Conservation (phyloP, 2,329 filamentous ascomycete genomes). For the Trichoderma koningiopsis region DNA sequence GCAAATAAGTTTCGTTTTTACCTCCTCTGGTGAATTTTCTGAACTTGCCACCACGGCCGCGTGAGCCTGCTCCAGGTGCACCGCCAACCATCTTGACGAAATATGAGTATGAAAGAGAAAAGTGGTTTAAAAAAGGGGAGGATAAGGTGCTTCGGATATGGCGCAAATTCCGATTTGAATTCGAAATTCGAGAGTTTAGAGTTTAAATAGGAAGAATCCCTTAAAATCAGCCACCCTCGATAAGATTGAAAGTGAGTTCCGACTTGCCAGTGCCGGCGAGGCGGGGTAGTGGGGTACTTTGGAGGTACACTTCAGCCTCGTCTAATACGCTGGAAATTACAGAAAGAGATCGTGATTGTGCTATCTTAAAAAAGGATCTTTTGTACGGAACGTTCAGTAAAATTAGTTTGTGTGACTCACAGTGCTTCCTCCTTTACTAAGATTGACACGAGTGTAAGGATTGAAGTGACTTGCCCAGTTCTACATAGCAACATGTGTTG, state of each 20-base stretch:
- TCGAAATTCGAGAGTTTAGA: background rate
- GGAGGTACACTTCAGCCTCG: conserved; percentile 14
- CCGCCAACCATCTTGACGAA: conserved; percentile 49
- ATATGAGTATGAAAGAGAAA: background rate
- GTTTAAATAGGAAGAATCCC: background rate
- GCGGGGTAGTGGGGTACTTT: conserved; percentile 45
- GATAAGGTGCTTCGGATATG: background rate
- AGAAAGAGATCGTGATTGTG: background rate
- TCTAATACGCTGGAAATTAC: background rate
- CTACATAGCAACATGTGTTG: background rate
- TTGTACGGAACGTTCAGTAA: background rate
- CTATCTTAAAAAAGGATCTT: background rate
- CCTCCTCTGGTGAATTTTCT: conserved; percentile 92
- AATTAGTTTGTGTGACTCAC: background rate
- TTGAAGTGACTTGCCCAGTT: background rate
- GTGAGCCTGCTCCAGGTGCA: conserved; percentile 54
- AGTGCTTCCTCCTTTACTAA: background rate
- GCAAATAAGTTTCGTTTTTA: conserved; percentile 42
- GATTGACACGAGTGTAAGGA: no score
- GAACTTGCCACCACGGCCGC: conserved; percentile 90
- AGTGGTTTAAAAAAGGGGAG: background rate
- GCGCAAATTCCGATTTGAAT: background rate
- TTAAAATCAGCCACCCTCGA: background rate
- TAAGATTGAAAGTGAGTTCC: conserved; percentile 10
- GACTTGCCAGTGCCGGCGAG: conserved; percentile 29